Conservation (phyloP, 2,329 filamentous ascomycete species). For the Arthrobotrys conoides region DNA sequence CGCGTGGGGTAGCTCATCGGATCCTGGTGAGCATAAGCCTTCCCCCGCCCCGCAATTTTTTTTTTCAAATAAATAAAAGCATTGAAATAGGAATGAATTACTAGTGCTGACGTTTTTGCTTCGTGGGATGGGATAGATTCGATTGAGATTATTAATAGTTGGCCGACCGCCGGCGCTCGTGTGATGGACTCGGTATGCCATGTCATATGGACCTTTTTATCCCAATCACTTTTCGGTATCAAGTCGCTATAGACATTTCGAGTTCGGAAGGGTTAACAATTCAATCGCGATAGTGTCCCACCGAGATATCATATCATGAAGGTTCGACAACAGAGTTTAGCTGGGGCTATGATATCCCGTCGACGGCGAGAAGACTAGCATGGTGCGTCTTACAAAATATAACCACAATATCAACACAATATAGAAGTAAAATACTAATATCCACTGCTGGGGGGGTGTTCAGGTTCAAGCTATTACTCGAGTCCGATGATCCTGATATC, state of each 20-base stretch:
- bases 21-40: constrained; percentile 55
- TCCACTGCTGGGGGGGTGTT: not conserved
- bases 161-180: constrained; percentile 61
- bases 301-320: constrained; percentile 62
- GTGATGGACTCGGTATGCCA: constrained; percentile 60
- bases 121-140: constrained; percentile 35
- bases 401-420: constrained; percentile 39
- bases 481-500: constrained; percentile 59
- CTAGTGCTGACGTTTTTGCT: constrained; percentile 1
- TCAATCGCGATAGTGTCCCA: constrained; percentile 42
- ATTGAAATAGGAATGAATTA: not conserved
- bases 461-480: constrained; percentile 62
- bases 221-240: not conserved
- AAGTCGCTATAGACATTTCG: not conserved
- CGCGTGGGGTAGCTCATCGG: constrained; percentile 61
- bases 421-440: constrained; percentile 6
- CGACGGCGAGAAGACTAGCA: constrained; percentile 57
- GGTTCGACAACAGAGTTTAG: constrained; percentile 60
- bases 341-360: constrained; percentile 63
- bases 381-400: constrained; percentile 52
- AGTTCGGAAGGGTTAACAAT: constrained; percentile 13
- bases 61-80: no score
- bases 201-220: no score
- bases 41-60: not conserved
- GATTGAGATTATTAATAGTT: constrained; percentile 62